phyloP scores from a whole-genome alignment of 176 grass and related monocot genomes.

The Musa acuminata region DNA sequence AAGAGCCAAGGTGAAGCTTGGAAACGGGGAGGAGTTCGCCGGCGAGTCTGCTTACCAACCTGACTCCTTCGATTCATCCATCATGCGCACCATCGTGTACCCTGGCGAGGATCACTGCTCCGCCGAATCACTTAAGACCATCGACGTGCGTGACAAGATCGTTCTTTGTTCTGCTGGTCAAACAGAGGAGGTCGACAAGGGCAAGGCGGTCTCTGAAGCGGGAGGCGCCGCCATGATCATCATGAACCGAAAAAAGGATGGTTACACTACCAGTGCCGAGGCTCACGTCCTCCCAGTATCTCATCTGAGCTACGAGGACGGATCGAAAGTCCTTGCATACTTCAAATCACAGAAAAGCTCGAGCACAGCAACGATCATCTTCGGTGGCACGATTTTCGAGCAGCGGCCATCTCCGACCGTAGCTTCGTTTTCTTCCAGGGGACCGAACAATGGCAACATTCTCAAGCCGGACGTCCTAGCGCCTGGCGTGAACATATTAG shows the following conservation, averaged over 20 bases:
- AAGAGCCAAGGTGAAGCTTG: not conserved
- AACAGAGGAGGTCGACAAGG: not conserved
- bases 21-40: not conserved
- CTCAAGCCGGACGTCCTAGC: constrained; percentile 56
- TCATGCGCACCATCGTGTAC: too few relatives aligned
- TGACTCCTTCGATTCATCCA: not conserved
- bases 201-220: not conserved
- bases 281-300: constrained; percentile 31
- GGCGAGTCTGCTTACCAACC: constrained; percentile 13
- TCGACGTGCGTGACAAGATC: not conserved
- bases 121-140: not conserved
- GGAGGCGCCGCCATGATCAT: constrained; percentile 10
- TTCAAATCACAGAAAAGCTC: constrained; percentile 3
- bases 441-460: constrained; percentile 39
- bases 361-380: constrained; percentile 33
- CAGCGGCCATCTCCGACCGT: constrained; percentile 37
- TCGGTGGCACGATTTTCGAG: constrained; percentile 30
- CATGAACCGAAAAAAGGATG: not conserved
- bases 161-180: not conserved
- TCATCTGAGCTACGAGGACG: constrained; percentile 28
- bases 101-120: not conserved
- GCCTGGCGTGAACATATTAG: constrained; percentile 57
- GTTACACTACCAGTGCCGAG: constrained; percentile 29
- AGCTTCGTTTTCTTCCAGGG: constrained; percentile 45
- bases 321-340: constrained; percentile 24